Base-by-base conservation (phyloP, 2,329 filamentous ascomycete species). In the Dichotomopilus funicola region DNA sequence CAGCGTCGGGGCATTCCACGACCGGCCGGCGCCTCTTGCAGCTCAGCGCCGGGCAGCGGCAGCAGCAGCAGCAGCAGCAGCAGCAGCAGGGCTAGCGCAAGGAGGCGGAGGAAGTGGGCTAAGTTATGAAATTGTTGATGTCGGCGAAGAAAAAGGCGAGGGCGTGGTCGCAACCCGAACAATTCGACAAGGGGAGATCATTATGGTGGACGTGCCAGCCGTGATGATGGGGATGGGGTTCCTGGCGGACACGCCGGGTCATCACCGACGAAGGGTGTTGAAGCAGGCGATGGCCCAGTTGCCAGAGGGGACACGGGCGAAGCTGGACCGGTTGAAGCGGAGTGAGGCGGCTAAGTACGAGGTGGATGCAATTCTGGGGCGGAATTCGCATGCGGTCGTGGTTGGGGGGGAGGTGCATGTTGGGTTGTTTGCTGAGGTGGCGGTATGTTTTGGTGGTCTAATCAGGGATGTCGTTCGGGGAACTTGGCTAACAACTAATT, bases 161-260 rank as follows among this genome's bases (percentile, higher is more conserved):
- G 71, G 71, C 1, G 61, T 70, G 5, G 51, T 72, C 2, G 71
- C 71, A 1, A 68, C 60, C 6, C 64, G 70, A 1, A 55, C 6
- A 6, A 71, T 73, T 46, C 56, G 55, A 5, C 62, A 63, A 6
- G 65, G 68, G 3, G 70, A 73, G 54, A 63, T 65, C 46, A 61
- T 73, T 55, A 70, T 74, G 66, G 60, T 65, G 5, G 71, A 73
- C 41, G 63, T 66, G 54, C 70, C 69, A 5, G 62, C 65, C 1
- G 10, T 72, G 5, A 42, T 66, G 6, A 43, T 66, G 6, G 57
- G 53, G 1, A 55, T 59, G 9, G 33, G 35, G 0, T 64, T 65
- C 8, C 33, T 65, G 41, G 34, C 41, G 5, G 54, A 59, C 1
- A 54, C 56, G 1, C 61, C 61, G 13, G 57, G 60, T n/a, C 62